A percentile compares a stretch with the other conserved stretches of the same genome.
Evolutionary conservation across 2,329 filamentous ascomycete species (phyloP).

Genomic region (Beauveria brongniartii): DNA sequence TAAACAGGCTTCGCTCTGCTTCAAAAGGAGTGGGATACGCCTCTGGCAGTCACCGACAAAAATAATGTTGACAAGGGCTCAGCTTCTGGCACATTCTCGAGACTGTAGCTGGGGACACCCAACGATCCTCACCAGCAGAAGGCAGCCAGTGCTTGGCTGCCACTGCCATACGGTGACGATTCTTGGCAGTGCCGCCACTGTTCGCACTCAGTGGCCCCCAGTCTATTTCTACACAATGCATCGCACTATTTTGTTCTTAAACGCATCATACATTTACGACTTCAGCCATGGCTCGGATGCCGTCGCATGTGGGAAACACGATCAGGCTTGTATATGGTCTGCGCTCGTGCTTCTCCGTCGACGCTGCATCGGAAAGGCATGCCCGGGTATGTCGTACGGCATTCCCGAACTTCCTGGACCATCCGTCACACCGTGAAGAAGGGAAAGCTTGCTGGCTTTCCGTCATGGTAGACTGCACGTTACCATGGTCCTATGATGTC

Average conservation of each 20-base stretch:
- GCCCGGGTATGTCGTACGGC: conserved; percentile 1
- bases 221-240: conserved; percentile 14
- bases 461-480: conserved; percentile 3
- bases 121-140: not conserved
- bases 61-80: conserved; percentile 21
- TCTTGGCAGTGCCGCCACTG: not conserved
- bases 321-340: not conserved
- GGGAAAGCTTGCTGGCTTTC: not conserved
- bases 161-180: not conserved
- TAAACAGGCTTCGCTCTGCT: conserved; percentile 78
- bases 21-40: conserved; percentile 56
- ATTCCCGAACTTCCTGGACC: conserved; percentile 7
- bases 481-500: not conserved
- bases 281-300: conserved; percentile 32
- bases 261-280: conserved; percentile 28
- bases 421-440: conserved; percentile 1
- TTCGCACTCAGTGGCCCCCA: not conserved
- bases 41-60: conserved; percentile 31
- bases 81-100: conserved; percentile 12
- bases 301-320: conserved; percentile 15
- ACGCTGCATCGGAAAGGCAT: conserved; percentile 11
- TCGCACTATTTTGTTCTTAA: conserved; percentile 36
- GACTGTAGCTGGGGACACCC: not conserved
- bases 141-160: not conserved
- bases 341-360: not conserved